A percentile compares a stretch with the other conserved stretches of the same genome.
Conservation (phyloP, 352 stramenopile genomes). For the Phytophthora tubulina region DNA sequence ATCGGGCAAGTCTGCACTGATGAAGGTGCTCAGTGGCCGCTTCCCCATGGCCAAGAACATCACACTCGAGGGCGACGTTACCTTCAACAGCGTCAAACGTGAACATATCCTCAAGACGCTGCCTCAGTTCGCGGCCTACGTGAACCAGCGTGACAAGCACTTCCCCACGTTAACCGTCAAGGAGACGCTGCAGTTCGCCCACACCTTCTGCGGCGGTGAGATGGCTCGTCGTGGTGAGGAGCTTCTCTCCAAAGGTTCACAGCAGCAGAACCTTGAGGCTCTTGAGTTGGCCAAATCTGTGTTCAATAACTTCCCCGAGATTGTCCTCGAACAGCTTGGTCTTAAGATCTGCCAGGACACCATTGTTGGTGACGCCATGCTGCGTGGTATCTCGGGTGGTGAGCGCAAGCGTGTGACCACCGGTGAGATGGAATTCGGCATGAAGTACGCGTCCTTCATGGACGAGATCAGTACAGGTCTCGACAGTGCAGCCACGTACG, state of each 20-base stretch:
- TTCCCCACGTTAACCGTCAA: conserved; percentile 44
- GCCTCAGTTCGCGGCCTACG: conserved; percentile 51
- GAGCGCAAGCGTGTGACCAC: conserved; percentile 40
- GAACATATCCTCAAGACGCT: conserved; percentile 42
- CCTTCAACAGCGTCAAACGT: conserved; percentile 49
- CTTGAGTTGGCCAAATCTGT: conserved; percentile 12
- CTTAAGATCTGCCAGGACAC: conserved; percentile 59
- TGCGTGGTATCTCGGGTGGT: conserved; percentile 68
- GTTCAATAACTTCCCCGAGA: conserved; percentile 25
- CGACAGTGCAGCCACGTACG: conserved; percentile 64
- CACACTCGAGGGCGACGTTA: conserved; percentile 43
- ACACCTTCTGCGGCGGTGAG: conserved; percentile 46
- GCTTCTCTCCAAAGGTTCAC: conserved; percentile 10
- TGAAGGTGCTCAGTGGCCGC: conserved; percentile 54
- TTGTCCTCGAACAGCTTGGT: conserved; percentile 31
- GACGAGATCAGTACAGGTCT: conserved; percentile 95
- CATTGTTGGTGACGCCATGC: conserved; percentile 66
- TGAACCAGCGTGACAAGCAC: conserved; percentile 49
- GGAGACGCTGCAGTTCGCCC: conserved; percentile 55
- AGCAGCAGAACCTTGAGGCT: conserved; percentile 23
- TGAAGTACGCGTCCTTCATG: conserved; percentile 75
- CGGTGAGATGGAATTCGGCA: conserved; percentile 84
- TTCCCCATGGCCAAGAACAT: conserved; percentile 52
- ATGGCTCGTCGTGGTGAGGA: conserved; percentile 25
- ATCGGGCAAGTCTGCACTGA: conserved; percentile 49